Evolutionary conservation across 2,329 filamentous ascomycete genomes (phyloP).

Genomic region (Epichloe sp.): DNA sequence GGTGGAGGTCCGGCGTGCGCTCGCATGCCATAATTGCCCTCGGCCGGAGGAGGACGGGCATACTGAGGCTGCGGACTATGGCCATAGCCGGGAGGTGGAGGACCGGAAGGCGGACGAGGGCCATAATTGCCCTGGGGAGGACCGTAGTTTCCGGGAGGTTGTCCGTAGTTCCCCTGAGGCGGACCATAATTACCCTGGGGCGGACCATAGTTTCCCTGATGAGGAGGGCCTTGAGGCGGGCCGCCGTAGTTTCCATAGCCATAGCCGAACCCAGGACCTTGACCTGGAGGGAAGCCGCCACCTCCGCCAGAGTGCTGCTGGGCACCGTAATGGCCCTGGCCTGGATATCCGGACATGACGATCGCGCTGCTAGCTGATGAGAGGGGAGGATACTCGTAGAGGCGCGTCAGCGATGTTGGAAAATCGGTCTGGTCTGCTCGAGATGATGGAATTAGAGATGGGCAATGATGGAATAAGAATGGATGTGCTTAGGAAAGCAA

Average conservation of each 20-base stretch:
- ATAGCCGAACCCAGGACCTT: constrained; percentile 15
- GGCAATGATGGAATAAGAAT: too few species aligned
- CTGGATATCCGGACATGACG: constrained; percentile 29
- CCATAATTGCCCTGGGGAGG: constrained; percentile 8
- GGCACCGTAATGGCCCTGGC: constrained; percentile 26
- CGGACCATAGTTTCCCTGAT: constrained; percentile 11
- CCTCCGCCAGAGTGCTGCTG: constrained; percentile 18
- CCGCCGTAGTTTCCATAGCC: constrained; percentile 18
- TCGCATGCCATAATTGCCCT: too few species aligned
- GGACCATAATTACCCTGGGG: constrained; percentile 14
- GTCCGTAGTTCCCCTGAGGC: constrained; percentile 10
- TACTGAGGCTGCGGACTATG: constrained; percentile 3
- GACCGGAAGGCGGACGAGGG: constrained; percentile 10
- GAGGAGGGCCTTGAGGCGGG: constrained; percentile 11
- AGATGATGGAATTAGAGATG: too few species aligned
- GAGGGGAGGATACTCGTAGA: too few species aligned
- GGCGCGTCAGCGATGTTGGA: too few species aligned
- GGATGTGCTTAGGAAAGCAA: too few species aligned
- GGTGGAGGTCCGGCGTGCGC: constrained; percentile 25
- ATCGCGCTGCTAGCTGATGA: neutral
- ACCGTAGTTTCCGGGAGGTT: constrained; percentile 6
- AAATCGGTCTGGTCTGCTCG: too few species aligned
- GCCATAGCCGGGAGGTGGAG: constrained; percentile 3
- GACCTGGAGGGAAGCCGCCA: constrained; percentile 12
- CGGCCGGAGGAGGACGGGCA: constrained; percentile 11